These are phyloP conservation scores for Bipolaris oryzae DNA, from an alignment of 2,329 filamentous ascomycete species.

Conservation along the genomic window DNA sequence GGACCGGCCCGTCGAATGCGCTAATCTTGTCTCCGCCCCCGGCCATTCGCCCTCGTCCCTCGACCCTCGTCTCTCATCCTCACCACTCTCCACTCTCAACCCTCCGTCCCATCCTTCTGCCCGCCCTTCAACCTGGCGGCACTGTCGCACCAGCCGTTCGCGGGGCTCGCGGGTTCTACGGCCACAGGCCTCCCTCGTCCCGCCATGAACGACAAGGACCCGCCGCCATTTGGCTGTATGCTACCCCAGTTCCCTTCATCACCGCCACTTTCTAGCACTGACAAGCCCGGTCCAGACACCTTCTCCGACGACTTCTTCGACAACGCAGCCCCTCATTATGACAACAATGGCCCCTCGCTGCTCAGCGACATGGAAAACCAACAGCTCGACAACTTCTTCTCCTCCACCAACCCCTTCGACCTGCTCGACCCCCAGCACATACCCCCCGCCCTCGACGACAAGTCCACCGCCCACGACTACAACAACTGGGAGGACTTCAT, in stretches of 20 bases:
- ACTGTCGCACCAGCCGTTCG: constrained; percentile 28
- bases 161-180: constrained; percentile 34
- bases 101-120: neutral
- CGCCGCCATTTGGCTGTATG: constrained; percentile 46
- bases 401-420: constrained; percentile 37
- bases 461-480: constrained; percentile 33
- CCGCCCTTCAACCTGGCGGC: constrained; percentile 31
- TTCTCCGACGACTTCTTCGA: constrained; percentile 36
- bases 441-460: constrained; percentile 23
- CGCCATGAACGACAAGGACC: constrained; percentile 44
- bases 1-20: neutral
- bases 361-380: constrained; percentile 42
- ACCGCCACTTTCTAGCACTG: constrained; percentile 5
- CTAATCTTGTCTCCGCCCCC: neutral
- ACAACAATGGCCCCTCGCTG: constrained; percentile 35
- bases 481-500: constrained; percentile 36
- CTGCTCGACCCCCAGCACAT: constrained; percentile 24
- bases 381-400: constrained; percentile 43
- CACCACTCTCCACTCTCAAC: neutral
- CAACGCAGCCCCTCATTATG: constrained; percentile 17
- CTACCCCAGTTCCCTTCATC: neutral
- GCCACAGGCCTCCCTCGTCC: constrained; percentile 31
- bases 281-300: constrained; percentile 29
- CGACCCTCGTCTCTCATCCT: neutral
- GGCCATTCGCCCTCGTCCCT: neutral